Evolutionary conservation across 2,329 filamentous ascomycete species (phyloP).

Genomic region (Graphilbum ipis-grandicollis): DNA sequence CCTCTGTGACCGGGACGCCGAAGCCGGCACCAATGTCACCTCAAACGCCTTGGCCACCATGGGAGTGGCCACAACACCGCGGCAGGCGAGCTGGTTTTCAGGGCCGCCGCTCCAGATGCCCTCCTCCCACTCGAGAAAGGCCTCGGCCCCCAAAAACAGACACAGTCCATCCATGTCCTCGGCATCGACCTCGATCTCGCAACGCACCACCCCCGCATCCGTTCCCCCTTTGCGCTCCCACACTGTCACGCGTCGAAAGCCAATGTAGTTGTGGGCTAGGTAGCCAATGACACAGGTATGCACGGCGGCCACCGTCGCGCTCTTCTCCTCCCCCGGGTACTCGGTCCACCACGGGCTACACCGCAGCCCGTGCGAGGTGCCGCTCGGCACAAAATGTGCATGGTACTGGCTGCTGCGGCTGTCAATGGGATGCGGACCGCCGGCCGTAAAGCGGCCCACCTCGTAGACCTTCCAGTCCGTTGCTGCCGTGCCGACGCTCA

Average conservation of each 20-base stretch:
- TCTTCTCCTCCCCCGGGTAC: slow-evolving; percentile 9
- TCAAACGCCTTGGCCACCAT: slow-evolving; percentile 32
- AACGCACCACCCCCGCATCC: background rate
- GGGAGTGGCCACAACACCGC: slow-evolving; percentile 37
- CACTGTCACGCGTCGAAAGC: slow-evolving; percentile 33
- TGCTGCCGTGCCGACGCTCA: slow-evolving; percentile 21
- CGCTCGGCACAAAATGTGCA: slow-evolving; percentile 29
- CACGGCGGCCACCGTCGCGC: background rate
- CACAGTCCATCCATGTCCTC: slow-evolving; percentile 30
- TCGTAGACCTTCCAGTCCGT: slow-evolving; percentile 31
- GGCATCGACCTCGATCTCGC: slow-evolving; percentile 19
- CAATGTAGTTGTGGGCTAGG: slow-evolving; percentile 31
- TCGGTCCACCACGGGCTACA: slow-evolving; percentile 35
- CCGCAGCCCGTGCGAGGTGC: slow-evolving; percentile 31
- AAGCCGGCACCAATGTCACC: slow-evolving; percentile 20
- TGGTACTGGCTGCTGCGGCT: slow-evolving; percentile 20
- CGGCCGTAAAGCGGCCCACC: slow-evolving; percentile 27
- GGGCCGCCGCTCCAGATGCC: slow-evolving; percentile 24
- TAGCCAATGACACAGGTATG: slow-evolving; percentile 28
- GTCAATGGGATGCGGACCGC: slow-evolving; percentile 24
- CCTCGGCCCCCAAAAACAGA: slow-evolving; percentile 29
- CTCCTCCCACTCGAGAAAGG: slow-evolving; percentile 39
- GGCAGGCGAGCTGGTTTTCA: slow-evolving; percentile 22
- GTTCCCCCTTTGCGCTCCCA: slow-evolving; percentile 8
- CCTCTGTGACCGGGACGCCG: too few relatives aligned